These are phyloP conservation scores for Annulohypoxylon stygium DNA, from an alignment of 495 filamentous ascomycete genomes.

Conservation along the genomic window DNA sequence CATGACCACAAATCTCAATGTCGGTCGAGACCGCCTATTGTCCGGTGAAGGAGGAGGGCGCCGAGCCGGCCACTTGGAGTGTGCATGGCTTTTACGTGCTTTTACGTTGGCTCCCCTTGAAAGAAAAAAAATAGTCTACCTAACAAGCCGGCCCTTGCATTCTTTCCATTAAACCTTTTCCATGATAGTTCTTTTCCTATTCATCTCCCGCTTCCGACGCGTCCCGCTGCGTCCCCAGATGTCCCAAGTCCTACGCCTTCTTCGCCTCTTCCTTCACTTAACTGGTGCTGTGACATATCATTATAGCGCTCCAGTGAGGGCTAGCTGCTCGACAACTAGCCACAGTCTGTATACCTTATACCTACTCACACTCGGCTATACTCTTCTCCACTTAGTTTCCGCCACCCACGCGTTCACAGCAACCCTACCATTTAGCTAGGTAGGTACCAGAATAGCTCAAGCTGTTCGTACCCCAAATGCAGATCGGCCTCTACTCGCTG, in stretches of 20 bases:
- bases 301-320: constrained; percentile 44
- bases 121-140: constrained; percentile 25
- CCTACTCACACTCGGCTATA: constrained; percentile 22
- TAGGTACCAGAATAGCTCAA: constrained; percentile 13
- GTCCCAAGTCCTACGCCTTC: constrained; percentile 27
- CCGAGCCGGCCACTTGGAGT: constrained; percentile 41
- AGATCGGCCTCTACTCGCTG: constrained; percentile 38
- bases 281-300: constrained; percentile 37
- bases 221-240: constrained; percentile 31
- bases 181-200: constrained; percentile 42
- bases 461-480: constrained; percentile 47
- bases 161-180: constrained; percentile 42
- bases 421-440: constrained; percentile 25
- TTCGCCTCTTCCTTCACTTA: constrained; percentile 35
- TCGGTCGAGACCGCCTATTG: constrained; percentile 47
- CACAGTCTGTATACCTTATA: constrained; percentile 11
- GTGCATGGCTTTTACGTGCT: constrained; percentile 42
- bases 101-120: constrained; percentile 41
- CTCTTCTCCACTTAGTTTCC: constrained; percentile 36
- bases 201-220: constrained; percentile 49
- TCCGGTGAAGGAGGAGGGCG: constrained; percentile 44
- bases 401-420: constrained; percentile 32
- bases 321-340: constrained; percentile 12
- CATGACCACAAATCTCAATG: constrained; percentile 45
- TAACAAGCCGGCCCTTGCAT: constrained; percentile 44